Evolutionary conservation across 352 stramenopile species (phyloP).

Genomic region (Pythium rishiriense): DNA sequence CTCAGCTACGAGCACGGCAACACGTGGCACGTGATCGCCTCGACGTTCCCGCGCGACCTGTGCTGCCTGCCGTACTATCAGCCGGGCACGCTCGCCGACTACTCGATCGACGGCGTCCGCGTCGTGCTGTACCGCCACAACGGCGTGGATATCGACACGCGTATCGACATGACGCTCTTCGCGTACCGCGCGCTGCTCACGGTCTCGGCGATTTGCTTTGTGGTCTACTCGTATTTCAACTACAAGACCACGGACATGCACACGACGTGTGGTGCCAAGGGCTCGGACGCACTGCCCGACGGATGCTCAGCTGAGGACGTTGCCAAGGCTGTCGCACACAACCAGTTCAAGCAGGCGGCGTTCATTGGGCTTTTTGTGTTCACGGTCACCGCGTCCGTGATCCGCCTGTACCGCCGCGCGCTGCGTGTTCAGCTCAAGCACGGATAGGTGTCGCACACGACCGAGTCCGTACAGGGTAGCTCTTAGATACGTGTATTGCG

Average conservation of each 20-base stretch:
- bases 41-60: conserved; percentile 45
- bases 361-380: conserved; percentile 57
- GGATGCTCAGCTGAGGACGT: conserved; percentile 50
- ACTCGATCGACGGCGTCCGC: conserved; percentile 51
- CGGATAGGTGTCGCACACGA: conserved; percentile 24
- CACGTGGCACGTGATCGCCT: conserved; percentile 72
- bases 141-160: conserved; percentile 47
- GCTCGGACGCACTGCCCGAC: conserved; percentile 28
- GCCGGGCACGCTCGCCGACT: conserved; percentile 44
- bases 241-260: conserved; percentile 49
- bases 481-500: conserved; percentile 15
- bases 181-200: conserved; percentile 59
- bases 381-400: conserved; percentile 57
- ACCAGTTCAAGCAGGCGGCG: conserved; percentile 53
- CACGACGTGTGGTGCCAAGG: conserved; percentile 29
- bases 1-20: conserved; percentile 62
- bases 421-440: conserved; percentile 69
- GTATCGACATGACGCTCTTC: conserved; percentile 61
- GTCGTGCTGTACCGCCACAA: conserved; percentile 74
- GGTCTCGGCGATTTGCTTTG: conserved; percentile 56
- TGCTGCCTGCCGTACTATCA: conserved; percentile 59
- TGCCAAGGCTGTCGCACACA: conserved; percentile 36
- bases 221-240: conserved; percentile 62
- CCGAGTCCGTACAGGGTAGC: neutral
- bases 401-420: conserved; percentile 67